Evolutionary conservation across 306 rosid species (phyloP).

Genomic region (Vachellia pachyceras): DNA sequence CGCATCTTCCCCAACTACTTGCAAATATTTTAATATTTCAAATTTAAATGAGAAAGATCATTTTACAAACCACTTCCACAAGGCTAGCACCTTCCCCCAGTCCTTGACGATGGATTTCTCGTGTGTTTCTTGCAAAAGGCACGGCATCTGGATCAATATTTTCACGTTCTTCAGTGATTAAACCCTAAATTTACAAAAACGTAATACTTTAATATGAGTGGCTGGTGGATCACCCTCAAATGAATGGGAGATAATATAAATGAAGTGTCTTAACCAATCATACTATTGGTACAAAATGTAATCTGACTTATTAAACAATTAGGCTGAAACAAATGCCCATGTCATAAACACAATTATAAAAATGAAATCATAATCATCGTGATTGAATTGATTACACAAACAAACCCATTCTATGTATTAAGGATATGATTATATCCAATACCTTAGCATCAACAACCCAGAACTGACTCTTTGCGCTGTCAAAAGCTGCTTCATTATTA

Average conservation of each 20-base stretch:
- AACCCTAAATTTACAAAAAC: slow-evolving; percentile 65
- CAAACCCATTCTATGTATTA: background rate
- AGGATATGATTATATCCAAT: slow-evolving; percentile 29
- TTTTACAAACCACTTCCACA: slow-evolving; percentile 87
- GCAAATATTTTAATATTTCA: no score
- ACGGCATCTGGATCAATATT: slow-evolving; percentile 84
- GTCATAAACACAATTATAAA: slow-evolving; percentile 28
- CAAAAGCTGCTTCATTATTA: slow-evolving; percentile 82
- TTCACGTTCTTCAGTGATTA: slow-evolving; percentile 89
- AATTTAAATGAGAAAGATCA: slow-evolving; percentile 17
- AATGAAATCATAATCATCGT: slow-evolving; percentile 9
- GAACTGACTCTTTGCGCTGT: slow-evolving; percentile 90
- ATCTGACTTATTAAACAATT: background rate
- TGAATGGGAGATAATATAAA: background rate
- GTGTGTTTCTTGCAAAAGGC: slow-evolving; percentile 87
- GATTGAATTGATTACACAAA: slow-evolving; percentile 19
- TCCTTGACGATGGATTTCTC: slow-evolving; percentile 88
- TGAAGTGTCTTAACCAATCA: slow-evolving; percentile 14
- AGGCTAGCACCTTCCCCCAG: slow-evolving; percentile 95
- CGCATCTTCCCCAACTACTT: no score
- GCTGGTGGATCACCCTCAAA: background rate
- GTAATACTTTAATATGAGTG: slow-evolving; percentile 24
- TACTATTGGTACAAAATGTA: slow-evolving; percentile 6
- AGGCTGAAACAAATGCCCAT: slow-evolving; percentile 11
- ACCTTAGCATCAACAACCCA: slow-evolving; percentile 99